Evolutionary conservation across 2,329 filamentous ascomycete species (phyloP), one percentile per base, ranked within the genome.

Genomic region (Cladophialophora bantiana): DNA sequence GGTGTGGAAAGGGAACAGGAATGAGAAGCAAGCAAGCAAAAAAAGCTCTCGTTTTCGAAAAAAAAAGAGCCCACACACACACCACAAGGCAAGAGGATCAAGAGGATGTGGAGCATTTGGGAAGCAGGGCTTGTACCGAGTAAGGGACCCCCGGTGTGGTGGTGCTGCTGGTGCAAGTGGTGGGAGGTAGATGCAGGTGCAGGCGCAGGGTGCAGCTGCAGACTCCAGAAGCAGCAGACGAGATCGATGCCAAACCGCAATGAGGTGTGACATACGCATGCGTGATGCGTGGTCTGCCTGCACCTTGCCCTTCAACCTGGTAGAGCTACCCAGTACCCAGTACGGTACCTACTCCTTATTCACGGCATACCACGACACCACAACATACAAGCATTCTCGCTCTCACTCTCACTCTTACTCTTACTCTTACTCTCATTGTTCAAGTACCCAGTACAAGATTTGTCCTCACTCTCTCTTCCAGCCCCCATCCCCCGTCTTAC

Each of bases 231-330:
- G 31, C n/a, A 53, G 58, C 32, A 61, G 48, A 35, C 45, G 10
- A 38, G 42, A 61, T 53, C 59, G 59, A 61, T 36, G 31, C 59
- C 38, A 53, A 61, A 54, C 52, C 52, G 31, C 52, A 55, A 55
- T 55, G 31, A 50, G 45, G 26, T 20, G 45, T 50, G 45, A 26
- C 45, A 50, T 3, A 7, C 26, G 26, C 26, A 26, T 3, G 7
- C 45, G 18, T 42, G 42, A 48, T 48, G 42, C n/a, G 42, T 48
- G 42, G 42, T 12, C 42, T 48, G 42, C 42, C 4, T 48, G 26
- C 26, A 26, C 26, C 26, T 48, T 48, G 20, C 42, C 42, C 10
- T 26, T 26, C 26, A 2, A 26, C 26, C n/a, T n/a, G n/a, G n/a
- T n/a, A n/a, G n/a, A n/a, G n/a, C n/a, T n/a, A n/a, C n/a, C n/a